phyloP scores from a whole-genome alignment of 805 yeast species.

The Starmerella etchellsii region DNA sequence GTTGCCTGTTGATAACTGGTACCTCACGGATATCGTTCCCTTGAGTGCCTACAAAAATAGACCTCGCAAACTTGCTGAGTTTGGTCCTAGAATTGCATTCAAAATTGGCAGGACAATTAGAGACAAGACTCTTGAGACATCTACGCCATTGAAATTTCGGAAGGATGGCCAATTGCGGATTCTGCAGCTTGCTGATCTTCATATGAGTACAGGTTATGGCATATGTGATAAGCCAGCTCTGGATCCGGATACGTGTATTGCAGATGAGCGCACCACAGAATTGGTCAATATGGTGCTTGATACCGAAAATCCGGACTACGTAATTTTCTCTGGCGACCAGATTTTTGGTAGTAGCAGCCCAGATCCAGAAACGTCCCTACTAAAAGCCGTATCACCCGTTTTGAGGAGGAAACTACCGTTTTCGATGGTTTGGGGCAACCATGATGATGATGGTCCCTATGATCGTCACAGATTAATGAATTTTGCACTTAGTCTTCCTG shows the following conservation, averaged over 20 bases:
- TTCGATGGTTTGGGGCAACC: conserved; percentile 83
- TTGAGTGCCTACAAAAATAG: conserved; percentile 12
- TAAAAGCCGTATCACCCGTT: conserved; percentile 63
- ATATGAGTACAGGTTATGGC: conserved; percentile 65
- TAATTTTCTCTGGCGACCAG: conserved; percentile 85
- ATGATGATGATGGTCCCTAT: conserved; percentile 78
- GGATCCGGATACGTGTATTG: conserved; percentile 42
- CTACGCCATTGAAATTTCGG: conserved; percentile 8
- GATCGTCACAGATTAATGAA: conserved; percentile 48
- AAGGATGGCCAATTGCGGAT: conserved; percentile 51
- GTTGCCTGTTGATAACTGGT: conserved; percentile 71
- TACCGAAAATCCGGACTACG: conserved; percentile 68
- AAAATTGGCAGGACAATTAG: conserved; percentile 15
- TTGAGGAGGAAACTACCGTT: conserved; percentile 60
- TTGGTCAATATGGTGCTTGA: conserved; percentile 57
- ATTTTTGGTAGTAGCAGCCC: conserved; percentile 67
- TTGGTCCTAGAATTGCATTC: conserved; percentile 24
- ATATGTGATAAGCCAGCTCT: conserved; percentile 47
- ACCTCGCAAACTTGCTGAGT: background rate
- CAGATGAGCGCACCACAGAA: conserved; percentile 57
- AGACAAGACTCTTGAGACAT: conserved; percentile 8
- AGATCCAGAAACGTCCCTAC: conserved; percentile 70
- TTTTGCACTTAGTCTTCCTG: conserved; percentile 45
- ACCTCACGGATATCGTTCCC: conserved; percentile 25
- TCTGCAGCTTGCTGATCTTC: conserved; percentile 82